phyloP scores from a whole-genome alignment of 2,329 filamentous ascomycete genomes.

The Colletotrichum sp. region DNA sequence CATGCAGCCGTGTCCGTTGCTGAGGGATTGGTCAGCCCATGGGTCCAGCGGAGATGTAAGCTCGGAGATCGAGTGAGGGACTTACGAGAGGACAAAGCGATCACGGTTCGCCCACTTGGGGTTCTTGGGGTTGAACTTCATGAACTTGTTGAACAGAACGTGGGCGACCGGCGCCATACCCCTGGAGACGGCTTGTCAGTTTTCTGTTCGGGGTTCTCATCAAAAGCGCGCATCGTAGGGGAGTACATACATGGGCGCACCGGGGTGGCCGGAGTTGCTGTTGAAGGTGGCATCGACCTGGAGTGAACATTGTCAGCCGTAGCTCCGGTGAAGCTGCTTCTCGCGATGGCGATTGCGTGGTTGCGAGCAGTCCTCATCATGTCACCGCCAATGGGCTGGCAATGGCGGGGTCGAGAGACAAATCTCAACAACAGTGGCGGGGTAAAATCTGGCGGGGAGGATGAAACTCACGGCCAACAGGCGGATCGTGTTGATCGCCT shows the following conservation, averaged over 20 bases:
- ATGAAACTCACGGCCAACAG: conserved; percentile 81
- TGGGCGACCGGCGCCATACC: conserved; percentile 93
- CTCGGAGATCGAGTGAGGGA: conserved; percentile 30
- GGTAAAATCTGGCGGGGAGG: conserved; percentile 31
- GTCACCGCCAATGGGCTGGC: conserved; percentile 20
- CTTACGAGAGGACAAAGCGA: conserved; percentile 98
- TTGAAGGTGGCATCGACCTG: conserved; percentile 97
- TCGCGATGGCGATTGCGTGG: neutral
- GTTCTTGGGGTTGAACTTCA: conserved; percentile 99
- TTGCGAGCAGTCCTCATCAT: neutral
- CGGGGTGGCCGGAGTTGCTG: conserved; percentile 98
- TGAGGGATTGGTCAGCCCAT: conserved; percentile 38
- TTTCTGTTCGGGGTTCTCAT: neutral
- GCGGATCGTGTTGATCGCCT: conserved; percentile 98
- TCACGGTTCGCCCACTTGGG: conserved; percentile 96
- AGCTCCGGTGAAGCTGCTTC: neutral
- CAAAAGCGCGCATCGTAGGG: neutral
- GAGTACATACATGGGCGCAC: conserved; percentile 86
- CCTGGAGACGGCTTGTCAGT: conserved; percentile 48
- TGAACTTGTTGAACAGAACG: conserved; percentile 98
- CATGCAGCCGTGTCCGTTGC: conserved; percentile 99
- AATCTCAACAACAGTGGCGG: conserved; percentile 33
- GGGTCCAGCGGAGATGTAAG: neutral
- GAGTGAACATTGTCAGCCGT: conserved; percentile 10
- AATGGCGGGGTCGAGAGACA: conserved; percentile 37